These are phyloP conservation scores for Candida nanaspora DNA, from an alignment of 805 yeast species.

Conservation along the genomic window DNA sequence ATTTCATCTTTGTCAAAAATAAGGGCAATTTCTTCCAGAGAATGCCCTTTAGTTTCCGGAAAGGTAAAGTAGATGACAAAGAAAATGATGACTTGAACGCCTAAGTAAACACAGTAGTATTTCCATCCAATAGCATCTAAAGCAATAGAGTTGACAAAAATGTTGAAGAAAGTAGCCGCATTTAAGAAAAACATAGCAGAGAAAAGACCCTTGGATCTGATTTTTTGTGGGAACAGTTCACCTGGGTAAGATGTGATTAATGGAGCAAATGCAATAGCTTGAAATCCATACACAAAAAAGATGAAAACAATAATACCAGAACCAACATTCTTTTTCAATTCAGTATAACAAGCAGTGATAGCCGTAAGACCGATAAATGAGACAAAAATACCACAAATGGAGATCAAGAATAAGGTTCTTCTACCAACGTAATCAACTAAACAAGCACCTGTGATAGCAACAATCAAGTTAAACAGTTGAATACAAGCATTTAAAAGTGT, in stretches of 20 bases:
- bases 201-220: conserved; percentile 20
- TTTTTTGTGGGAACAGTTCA: conserved; percentile 27
- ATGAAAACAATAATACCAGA: conserved; percentile 47
- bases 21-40: conserved; percentile 51
- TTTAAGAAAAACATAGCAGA: neutral
- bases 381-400: conserved; percentile 27
- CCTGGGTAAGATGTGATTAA: conserved; percentile 36
- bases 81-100: neutral
- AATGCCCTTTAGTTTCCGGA: conserved; percentile 60
- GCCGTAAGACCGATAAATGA: conserved; percentile 33
- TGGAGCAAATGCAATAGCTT: conserved; percentile 32
- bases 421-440: conserved; percentile 25
- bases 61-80: conserved; percentile 32
- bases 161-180: conserved; percentile 6
- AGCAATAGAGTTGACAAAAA: conserved; percentile 20
- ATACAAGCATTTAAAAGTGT: conserved; percentile 45
- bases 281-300: conserved; percentile 33
- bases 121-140: conserved; percentile 27
- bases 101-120: conserved; percentile 22
- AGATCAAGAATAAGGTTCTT: conserved; percentile 28
- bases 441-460: conserved; percentile 24
- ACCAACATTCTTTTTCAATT: conserved; percentile 33
- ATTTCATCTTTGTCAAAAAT: conserved; percentile 39
- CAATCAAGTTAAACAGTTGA: conserved; percentile 37
- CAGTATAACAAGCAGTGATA: conserved; percentile 35